Conservation (phyloP, 2,329 filamentous ascomycete species). For the Orbilia brochopaga region DNA sequence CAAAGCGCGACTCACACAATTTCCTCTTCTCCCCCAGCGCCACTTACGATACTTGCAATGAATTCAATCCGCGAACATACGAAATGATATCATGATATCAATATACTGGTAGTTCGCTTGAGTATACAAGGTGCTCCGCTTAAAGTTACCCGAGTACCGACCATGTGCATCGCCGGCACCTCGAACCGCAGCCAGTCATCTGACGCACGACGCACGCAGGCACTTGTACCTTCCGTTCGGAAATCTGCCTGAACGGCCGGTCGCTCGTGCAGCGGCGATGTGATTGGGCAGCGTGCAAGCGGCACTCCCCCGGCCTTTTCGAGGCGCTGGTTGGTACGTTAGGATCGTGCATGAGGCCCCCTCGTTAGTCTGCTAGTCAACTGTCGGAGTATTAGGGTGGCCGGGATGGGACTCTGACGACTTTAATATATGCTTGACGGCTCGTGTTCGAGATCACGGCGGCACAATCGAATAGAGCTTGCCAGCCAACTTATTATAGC, state of each 20-base stretch:
- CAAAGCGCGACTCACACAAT: too few relatives aligned
- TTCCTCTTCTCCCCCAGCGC: too few relatives aligned
- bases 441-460: slow-evolving; percentile 2
- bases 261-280: background rate
- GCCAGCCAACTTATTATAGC: background rate
- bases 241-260: background rate
- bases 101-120: too few relatives aligned
- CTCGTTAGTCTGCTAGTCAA: background rate
- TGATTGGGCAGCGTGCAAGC: background rate
- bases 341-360: background rate
- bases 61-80: too few relatives aligned
- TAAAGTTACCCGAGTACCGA: too few relatives aligned
- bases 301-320: background rate
- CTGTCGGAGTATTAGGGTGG: background rate
- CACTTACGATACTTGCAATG: too few relatives aligned
- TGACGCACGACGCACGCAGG: background rate
- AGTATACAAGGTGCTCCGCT: too few relatives aligned
- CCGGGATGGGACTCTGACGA: background rate
- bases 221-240: background rate
- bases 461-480: background rate
- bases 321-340: background rate
- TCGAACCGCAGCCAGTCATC: background rate
- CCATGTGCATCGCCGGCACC: too few relatives aligned
- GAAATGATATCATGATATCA: too few relatives aligned
- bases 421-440: background rate